Base-by-base conservation (phyloP, 2,329 filamentous ascomycete species). In the Pseudogymnoascus sp. region DNA sequence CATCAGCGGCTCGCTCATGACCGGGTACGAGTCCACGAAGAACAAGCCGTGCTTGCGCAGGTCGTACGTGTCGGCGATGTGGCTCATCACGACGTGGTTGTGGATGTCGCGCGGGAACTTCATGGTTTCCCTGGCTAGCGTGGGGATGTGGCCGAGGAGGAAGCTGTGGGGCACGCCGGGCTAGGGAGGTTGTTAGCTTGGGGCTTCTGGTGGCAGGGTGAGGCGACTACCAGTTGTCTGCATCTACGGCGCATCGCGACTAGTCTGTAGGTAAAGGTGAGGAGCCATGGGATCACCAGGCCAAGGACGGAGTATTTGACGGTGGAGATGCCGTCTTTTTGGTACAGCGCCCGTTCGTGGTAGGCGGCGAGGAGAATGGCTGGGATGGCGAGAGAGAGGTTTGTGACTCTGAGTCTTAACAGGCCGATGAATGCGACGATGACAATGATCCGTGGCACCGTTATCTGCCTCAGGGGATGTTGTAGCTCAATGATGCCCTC, bases 21-120 rank as follows among this genome's bases (percentile, higher is more conserved):
- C 59, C 1, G 66, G 66, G 53, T 66, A 67, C 10, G 62, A 26
- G 50, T 67, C 66, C 2, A 67, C 24, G 31, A 64, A 66, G 16
- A 65, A 65, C 11, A 64, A 44, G 1, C 67, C 67, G 11, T 63
- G 21, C 29, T 67, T 59, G n/a, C 62, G 44, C 56, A 67, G 63
- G 59, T 63, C 8, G n/a, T 68, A 62, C 11, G 31, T 62, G 14
- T 62, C 61, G 11, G 24, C 42, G 4, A 62, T 42, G 4, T 31
- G 19, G 50, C 37, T 37, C 61, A 62, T 62, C 10, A 53, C 19
- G 8, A 59, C 33, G 19, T 62, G 61, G 10, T 35, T 26, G 19
- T 62, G 61, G 24, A 62, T n/a, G 21, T 62, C 61, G 24, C 10
- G 14, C 1, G 61, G 61, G 11, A 62, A 62, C 11, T 33, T 53